Evolutionary conservation across 179 eudicot genomes (phyloP).

Genomic region (Camellia oleifera): DNA sequence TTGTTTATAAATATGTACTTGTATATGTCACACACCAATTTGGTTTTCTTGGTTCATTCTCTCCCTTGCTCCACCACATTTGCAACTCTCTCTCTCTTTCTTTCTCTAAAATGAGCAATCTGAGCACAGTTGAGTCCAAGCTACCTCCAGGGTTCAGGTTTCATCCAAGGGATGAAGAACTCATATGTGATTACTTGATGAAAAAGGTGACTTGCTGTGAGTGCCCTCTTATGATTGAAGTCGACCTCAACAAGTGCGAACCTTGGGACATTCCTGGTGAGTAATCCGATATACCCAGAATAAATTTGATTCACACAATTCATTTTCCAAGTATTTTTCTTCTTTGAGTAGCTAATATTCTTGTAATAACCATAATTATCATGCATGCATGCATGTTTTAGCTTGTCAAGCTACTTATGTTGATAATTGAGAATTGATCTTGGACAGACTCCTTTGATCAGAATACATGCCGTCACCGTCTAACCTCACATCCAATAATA

Average conservation of each 20-base stretch:
- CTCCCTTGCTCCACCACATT: not conserved
- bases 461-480: no score
- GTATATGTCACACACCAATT: conserved; percentile 4
- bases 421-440: not conserved
- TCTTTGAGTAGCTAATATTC: no score
- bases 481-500: not conserved
- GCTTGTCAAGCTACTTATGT: not conserved
- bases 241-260: conserved; percentile 77
- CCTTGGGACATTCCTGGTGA: conserved; percentile 89
- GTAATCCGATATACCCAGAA: conserved; percentile 4
- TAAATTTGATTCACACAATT: no score
- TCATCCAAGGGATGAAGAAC: conserved; percentile 79
- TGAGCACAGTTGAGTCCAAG: conserved; percentile 62
- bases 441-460: no score
- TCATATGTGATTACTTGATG: conserved; percentile 72
- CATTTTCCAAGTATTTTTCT: no score
- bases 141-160: conserved; percentile 84
- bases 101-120: conserved; percentile 38
- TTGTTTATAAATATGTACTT: conserved; percentile 10
- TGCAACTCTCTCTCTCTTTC: conserved; percentile 12
- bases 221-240: conserved; percentile 50
- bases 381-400: no score
- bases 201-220: conserved; percentile 36
- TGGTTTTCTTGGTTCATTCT: not conserved
- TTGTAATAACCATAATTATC: no score